A percentile compares a stretch with the other conserved stretches of the same genome.
Conservation (phyloP, 306 rosid genomes). For the Comarum palustre region DNA sequence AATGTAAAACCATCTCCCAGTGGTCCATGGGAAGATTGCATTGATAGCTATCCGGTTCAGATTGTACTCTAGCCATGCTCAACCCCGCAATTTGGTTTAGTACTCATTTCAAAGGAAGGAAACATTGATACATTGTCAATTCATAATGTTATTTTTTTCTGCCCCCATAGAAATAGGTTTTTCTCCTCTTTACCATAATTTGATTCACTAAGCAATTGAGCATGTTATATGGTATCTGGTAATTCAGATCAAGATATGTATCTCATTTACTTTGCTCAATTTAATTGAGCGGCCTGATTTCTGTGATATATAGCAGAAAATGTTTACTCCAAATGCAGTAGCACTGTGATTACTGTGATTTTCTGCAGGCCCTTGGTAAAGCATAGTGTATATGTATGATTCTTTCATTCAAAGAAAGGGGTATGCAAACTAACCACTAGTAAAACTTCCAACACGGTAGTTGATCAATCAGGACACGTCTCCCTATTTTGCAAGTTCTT, state of each 20-base stretch:
- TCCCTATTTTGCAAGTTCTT: too few species aligned
- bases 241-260: background rate
- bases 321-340: background rate
- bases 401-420: background rate
- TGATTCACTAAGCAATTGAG: background rate
- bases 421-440: too few species aligned
- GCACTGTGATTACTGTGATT: background rate
- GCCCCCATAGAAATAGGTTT: background rate
- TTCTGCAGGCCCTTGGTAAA: background rate
- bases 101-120: background rate
- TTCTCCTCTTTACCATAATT: background rate
- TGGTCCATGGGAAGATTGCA: conserved; percentile 69
- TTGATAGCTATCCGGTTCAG: conserved; percentile 54
- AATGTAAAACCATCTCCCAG: conserved; percentile 44
- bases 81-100: conserved; percentile 11
- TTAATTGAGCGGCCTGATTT: background rate
- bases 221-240: conserved; percentile 4
- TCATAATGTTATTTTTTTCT: conserved; percentile 14
- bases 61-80: conserved; percentile 16
- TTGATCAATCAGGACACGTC: too few species aligned
- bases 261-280: conserved; percentile 1
- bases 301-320: background rate
- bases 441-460: too few species aligned
- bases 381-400: background rate
- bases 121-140: background rate